Evolutionary conservation across 768 basidiomycete genomes (phyloP).

Genomic region (Russula sp.): DNA sequence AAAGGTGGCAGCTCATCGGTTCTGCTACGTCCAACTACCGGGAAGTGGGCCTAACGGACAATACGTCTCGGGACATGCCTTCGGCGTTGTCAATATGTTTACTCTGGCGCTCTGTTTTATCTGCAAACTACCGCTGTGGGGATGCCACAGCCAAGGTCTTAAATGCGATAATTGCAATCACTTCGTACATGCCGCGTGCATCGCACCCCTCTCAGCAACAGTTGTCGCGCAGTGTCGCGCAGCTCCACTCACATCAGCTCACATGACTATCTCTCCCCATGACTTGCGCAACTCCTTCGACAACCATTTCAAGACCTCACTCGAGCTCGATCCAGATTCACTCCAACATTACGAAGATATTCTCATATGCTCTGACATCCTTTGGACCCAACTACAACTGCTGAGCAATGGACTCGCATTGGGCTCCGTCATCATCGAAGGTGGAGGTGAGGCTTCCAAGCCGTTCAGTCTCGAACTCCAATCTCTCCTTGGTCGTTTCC

Average conservation of each 20-base stretch:
- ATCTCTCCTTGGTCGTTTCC: constrained; percentile 44
- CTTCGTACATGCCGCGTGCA: constrained; percentile 55
- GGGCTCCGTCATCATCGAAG: constrained; percentile 54
- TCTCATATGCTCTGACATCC: constrained; percentile 49
- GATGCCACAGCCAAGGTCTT: constrained; percentile 53
- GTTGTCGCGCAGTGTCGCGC: constrained; percentile 38
- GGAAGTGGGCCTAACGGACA: constrained; percentile 28
- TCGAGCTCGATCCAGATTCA: constrained; percentile 43
- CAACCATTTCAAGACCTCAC: constrained; percentile 43
- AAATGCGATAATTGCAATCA: constrained; percentile 57
- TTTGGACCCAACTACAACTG: constrained; percentile 65
- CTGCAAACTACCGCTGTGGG: constrained; percentile 73
- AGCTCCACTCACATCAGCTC: constrained; percentile 36
- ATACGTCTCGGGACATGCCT: constrained; percentile 41
- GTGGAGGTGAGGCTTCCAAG: constrained; percentile 13
- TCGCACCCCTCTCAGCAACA: constrained; percentile 25
- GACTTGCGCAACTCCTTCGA: constrained; percentile 53
- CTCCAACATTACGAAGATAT: constrained; percentile 59
- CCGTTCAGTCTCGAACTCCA: constrained; percentile 27
- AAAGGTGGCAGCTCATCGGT: constrained; percentile 57
- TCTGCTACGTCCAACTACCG: constrained; percentile 42
- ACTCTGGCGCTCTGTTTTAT: constrained; percentile 63
- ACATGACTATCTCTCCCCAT: constrained; percentile 48
- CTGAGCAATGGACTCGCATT: constrained; percentile 59
- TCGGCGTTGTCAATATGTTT: constrained; percentile 61